A percentile compares a stretch with the other conserved stretches of the same genome.
phyloP scores from a whole-genome alignment of 2,329 filamentous ascomycete genomes.

The Hansfordia pulvinata region DNA sequence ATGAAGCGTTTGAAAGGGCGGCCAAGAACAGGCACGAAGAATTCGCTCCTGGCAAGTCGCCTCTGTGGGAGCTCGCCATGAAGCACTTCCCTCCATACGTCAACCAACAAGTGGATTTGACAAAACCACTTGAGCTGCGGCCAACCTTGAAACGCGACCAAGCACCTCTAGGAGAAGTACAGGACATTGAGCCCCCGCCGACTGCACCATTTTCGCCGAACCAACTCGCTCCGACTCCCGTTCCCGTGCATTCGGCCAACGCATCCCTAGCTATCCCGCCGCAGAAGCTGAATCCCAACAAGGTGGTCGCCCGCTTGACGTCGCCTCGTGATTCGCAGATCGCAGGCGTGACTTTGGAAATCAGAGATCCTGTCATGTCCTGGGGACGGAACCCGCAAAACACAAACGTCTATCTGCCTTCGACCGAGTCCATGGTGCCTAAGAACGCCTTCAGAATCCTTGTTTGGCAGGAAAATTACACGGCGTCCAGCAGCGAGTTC shows the following conservation, averaged over 20 bases:
- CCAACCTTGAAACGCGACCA: too few relatives aligned
- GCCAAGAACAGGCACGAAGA: constrained; percentile 34
- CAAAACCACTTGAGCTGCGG: too few relatives aligned
- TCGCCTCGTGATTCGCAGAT: constrained; percentile 54
- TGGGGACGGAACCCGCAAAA: constrained; percentile 66
- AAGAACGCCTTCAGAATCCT: constrained; percentile 71
- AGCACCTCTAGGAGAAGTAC: constrained; percentile 10
- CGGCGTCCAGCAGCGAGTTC: constrained; percentile 38
- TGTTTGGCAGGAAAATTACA: constrained; percentile 55
- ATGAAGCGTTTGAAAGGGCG: constrained; percentile 38
- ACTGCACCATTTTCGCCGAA: too few relatives aligned
- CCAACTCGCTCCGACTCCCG: too few relatives aligned
- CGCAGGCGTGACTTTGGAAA: constrained; percentile 44
- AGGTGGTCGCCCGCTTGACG: constrained; percentile 49
- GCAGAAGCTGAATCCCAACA: constrained; percentile 18
- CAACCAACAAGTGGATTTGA: too few relatives aligned
- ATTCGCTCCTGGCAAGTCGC: constrained; percentile 36
- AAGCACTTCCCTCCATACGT: constrained; percentile 44
- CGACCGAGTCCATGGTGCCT: constrained; percentile 57
- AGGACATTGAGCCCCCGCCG: too few relatives aligned
- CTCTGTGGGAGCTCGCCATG: constrained; percentile 43
- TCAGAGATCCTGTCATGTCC: constrained; percentile 54
- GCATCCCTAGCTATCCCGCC: too few relatives aligned
- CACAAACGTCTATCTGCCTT: constrained; percentile 50
- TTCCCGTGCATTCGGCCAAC: too few relatives aligned